Evolutionary conservation across 805 yeast species (phyloP).

Genomic region (Suhomyces xylopsoci): DNA sequence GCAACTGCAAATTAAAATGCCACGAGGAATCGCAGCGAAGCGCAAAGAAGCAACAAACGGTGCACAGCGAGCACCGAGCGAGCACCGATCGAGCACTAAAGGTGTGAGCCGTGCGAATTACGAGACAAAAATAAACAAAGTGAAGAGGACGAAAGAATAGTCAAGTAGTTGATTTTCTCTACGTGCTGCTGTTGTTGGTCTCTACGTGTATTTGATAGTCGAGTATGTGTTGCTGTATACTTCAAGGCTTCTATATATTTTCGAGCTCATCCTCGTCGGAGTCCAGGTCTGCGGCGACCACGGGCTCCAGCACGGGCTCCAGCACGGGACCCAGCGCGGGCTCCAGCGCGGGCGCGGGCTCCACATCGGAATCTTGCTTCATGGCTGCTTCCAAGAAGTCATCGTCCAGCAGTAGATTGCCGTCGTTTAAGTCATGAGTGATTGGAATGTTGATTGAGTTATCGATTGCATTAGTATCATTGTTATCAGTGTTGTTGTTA

Average conservation of each 20-base stretch:
- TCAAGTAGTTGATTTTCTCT: too few species aligned
- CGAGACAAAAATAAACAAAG: background rate
- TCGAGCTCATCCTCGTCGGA: constrained; percentile 11
- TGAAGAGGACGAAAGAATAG: too few species aligned
- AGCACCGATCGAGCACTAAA: too few species aligned
- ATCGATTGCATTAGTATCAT: background rate
- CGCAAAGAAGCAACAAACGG: background rate
- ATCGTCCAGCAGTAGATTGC: background rate
- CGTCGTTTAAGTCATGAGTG: background rate
- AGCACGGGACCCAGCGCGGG: background rate
- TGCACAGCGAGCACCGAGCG: background rate
- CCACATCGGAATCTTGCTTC: background rate
- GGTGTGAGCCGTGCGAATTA: background rate
- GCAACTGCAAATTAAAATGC: background rate
- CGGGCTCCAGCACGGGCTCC: background rate
- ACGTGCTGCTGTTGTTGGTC: too few species aligned
- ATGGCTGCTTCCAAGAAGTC: background rate
- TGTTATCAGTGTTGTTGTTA: background rate
- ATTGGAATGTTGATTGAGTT: background rate
- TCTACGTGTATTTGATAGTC: too few species aligned
- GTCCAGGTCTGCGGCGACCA: constrained; percentile 1
- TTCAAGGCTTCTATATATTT: constrained; percentile 1
- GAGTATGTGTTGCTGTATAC: too few species aligned
- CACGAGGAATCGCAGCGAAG: background rate
- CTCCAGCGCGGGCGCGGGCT: background rate